These are phyloP conservation scores for Penicillium paneum DNA, from an alignment of 2,329 filamentous ascomycete genomes.

Conservation along the genomic window DNA sequence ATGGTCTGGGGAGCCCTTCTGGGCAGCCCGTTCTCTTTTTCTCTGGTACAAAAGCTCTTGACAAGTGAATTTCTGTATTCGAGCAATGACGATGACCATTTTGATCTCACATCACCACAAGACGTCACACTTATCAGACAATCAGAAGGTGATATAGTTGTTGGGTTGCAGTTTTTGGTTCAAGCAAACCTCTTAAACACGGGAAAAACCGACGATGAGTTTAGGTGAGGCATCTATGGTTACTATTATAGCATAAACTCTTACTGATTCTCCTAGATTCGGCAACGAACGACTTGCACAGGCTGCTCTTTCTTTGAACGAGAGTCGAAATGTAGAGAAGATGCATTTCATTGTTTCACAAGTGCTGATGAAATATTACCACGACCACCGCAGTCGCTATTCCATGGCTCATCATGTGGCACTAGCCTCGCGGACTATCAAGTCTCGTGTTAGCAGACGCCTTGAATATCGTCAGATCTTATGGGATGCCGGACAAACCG, in stretches of 20 bases:
- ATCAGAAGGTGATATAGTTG: slow-evolving; percentile 62
- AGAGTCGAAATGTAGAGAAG: slow-evolving; percentile 63
- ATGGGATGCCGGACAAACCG: slow-evolving; percentile 72
- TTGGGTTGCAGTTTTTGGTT: slow-evolving; percentile 77
- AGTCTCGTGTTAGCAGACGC: slow-evolving; percentile 58
- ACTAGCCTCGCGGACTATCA: slow-evolving; percentile 72
- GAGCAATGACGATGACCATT: slow-evolving; percentile 43
- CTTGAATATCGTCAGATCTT: slow-evolving; percentile 71
- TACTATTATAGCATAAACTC: neutral
- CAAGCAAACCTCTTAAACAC: slow-evolving; percentile 77
- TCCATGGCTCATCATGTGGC: slow-evolving; percentile 78
- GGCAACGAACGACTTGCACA: slow-evolving; percentile 83
- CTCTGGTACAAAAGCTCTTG: slow-evolving; percentile 72
- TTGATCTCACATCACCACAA: slow-evolving; percentile 39
- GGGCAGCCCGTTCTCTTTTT: slow-evolving; percentile 80
- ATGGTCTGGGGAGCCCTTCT: slow-evolving; percentile 83
- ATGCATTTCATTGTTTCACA: slow-evolving; percentile 93
- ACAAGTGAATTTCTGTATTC: slow-evolving; percentile 67
- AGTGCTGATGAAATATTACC: slow-evolving; percentile 69
- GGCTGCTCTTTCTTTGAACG: slow-evolving; percentile 66
- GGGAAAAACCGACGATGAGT: slow-evolving; percentile 79
- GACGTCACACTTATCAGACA: slow-evolving; percentile 52
- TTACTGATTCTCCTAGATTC: slow-evolving; percentile 53
- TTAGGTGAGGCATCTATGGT: slow-evolving; percentile 45
- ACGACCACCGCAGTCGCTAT: slow-evolving; percentile 64